Percentiles rank a stretch among this genome's conserved stretches.
Conservation (phyloP, 129 eudicot species). For the Artemisia tridentata region DNA sequence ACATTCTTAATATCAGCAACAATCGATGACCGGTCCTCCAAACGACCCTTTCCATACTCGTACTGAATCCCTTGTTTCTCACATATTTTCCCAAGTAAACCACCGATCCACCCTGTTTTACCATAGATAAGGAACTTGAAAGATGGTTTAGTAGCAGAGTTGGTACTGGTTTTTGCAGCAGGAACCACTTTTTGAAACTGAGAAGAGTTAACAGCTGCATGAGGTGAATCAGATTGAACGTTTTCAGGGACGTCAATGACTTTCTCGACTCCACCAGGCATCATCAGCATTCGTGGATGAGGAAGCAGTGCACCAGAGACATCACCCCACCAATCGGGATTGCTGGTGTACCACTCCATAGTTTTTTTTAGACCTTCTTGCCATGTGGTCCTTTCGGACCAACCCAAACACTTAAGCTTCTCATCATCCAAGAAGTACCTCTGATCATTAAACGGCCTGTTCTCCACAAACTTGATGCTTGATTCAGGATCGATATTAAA, state of each 20-base stretch:
- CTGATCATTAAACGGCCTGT: constrained; percentile 97
- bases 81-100: constrained; percentile 80
- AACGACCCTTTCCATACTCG: constrained; percentile 87
- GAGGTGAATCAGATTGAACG: constrained; percentile 47
- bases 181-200: constrained; percentile 46
- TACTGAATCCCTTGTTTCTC: constrained; percentile 84
- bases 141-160: constrained; percentile 41
- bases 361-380: constrained; percentile 85
- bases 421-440: constrained; percentile 92
- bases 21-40: constrained; percentile 68
- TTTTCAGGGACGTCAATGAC: constrained; percentile 65
- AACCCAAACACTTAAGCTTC: constrained; percentile 75
- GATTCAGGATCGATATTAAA: constrained; percentile 57
- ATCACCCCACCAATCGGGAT: constrained; percentile 97
- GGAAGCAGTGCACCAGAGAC: constrained; percentile 95
- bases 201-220: constrained; percentile 30
- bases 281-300: constrained; percentile 96
- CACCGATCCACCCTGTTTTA: constrained; percentile 96
- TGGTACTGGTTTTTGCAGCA: constrained; percentile 34
- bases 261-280: constrained; percentile 88
- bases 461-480: constrained; percentile 80
- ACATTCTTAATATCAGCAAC: constrained; percentile 57
- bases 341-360: constrained; percentile 80
- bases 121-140: constrained; percentile 91
- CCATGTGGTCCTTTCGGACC: constrained; percentile 89